Evolutionary conservation across 2,329 filamentous ascomycete species (phyloP).

Genomic region (Fusarium sterilihyphosum): DNA sequence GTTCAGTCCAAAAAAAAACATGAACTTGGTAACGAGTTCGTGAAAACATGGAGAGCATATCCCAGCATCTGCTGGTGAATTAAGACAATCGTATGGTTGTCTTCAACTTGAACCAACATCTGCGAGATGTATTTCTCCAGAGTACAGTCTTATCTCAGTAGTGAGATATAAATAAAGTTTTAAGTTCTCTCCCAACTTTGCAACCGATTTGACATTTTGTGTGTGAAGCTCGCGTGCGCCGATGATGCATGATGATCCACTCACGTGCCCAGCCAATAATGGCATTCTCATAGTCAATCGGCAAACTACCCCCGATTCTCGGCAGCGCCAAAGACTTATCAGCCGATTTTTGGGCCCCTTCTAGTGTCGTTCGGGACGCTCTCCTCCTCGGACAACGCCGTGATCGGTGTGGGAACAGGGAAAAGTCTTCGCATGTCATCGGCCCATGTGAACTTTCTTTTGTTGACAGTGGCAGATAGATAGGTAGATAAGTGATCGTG

Average conservation of each 20-base stretch:
- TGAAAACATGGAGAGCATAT: slow-evolving; percentile 19
- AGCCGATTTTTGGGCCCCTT: slow-evolving; percentile 19
- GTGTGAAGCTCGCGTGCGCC: background rate
- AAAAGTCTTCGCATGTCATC: slow-evolving; percentile 35
- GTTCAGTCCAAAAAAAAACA: slow-evolving; percentile 17
- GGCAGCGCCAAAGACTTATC: slow-evolving; percentile 17
- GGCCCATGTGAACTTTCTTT: slow-evolving; percentile 18
- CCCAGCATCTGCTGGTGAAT: background rate
- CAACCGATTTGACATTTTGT: slow-evolving; percentile 1
- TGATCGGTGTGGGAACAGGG: slow-evolving; percentile 38
- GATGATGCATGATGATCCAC: background rate
- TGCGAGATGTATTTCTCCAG: slow-evolving; percentile 6
- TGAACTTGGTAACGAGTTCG: slow-evolving; percentile 1
- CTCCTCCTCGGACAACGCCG: slow-evolving; percentile 34
- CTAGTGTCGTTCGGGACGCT: slow-evolving; percentile 3
- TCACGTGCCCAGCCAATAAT: slow-evolving; percentile 20
- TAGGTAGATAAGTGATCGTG: slow-evolving; percentile 30
- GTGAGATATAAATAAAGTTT: slow-evolving; percentile 36
- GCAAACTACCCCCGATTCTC: slow-evolving; percentile 35
- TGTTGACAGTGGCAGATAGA: slow-evolving; percentile 26
- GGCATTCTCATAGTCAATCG: background rate
- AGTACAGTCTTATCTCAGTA: slow-evolving; percentile 13
- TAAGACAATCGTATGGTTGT: background rate
- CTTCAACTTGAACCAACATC: slow-evolving; percentile 2
- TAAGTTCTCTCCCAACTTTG: slow-evolving; percentile 18